Conservation (phyloP, 257 asterid species). For the Eucommia ulmoides region DNA sequence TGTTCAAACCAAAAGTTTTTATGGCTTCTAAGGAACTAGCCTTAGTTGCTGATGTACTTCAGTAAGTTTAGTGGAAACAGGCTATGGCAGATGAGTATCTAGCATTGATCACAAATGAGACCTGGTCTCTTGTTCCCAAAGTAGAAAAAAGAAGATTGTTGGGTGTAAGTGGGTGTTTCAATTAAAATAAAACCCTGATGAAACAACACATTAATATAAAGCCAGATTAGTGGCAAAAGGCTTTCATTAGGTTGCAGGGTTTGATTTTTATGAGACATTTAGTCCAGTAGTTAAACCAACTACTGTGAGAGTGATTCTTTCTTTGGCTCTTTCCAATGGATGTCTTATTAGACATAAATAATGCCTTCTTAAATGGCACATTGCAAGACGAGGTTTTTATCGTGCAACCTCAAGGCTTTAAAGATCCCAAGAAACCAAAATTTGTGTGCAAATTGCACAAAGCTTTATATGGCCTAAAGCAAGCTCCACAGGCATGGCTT, state of each 20-base stretch:
- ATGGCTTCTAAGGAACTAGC: too few species aligned
- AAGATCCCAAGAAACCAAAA: not conserved
- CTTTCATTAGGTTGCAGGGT: not conserved
- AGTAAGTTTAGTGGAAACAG: not conserved
- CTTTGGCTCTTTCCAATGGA: not conserved
- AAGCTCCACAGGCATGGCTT: not conserved
- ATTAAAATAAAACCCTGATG: not conserved
- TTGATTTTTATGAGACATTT: not conserved
- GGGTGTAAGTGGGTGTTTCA: not conserved
- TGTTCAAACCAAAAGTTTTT: too few species aligned
- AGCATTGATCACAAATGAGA: not conserved
- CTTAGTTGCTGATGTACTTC: too few species aligned
- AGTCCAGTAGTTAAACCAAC: not conserved
- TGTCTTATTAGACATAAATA: not conserved
- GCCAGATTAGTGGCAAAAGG: not conserved
- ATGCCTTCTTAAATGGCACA: not conserved
- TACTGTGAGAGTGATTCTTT: not conserved
- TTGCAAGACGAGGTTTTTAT: not conserved
- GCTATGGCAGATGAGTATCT: not conserved
- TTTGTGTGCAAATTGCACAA: not conserved
- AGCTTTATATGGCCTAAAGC: not conserved
- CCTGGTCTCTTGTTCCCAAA: not conserved
- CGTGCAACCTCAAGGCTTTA: not conserved
- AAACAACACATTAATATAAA: not conserved
- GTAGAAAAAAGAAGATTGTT: not conserved